phyloP scores from a whole-genome alignment of 2,329 filamentous ascomycete species.

The Bertia moriformis region DNA sequence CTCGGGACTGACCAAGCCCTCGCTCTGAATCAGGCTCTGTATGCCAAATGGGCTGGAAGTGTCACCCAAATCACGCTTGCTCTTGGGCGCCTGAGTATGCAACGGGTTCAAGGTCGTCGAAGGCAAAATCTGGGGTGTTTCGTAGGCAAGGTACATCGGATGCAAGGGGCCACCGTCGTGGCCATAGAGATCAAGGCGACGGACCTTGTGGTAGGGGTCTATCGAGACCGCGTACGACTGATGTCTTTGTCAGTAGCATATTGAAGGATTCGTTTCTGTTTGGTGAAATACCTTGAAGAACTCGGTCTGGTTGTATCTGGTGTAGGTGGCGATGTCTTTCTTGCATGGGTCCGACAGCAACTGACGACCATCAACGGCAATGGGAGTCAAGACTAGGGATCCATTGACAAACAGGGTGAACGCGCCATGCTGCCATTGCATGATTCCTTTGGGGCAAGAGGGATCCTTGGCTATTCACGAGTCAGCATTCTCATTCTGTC shows the following conservation, averaged over 20 bases:
- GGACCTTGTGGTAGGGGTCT: not conserved
- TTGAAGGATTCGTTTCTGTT: not conserved
- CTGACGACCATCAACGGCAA: conserved; percentile 53
- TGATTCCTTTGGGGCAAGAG: conserved; percentile 45
- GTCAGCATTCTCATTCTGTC: too few species aligned
- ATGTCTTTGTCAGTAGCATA: not conserved
- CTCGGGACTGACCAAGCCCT: conserved; percentile 20
- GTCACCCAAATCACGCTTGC: too few species aligned
- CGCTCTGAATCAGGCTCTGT: too few species aligned
- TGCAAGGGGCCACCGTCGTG: not conserved
- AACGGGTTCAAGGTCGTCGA: not conserved
- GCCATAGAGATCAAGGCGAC: not conserved
- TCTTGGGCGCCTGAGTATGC: conserved; percentile 6
- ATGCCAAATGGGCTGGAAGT: conserved; percentile 9
- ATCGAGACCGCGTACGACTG: not conserved
- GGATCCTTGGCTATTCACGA: conserved; percentile 37
- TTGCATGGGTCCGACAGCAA: conserved; percentile 49
- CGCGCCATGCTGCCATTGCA: conserved; percentile 62
- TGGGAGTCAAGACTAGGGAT: conserved; percentile 41
- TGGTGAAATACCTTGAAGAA: conserved; percentile 34
- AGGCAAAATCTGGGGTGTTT: not conserved
- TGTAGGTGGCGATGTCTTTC: conserved; percentile 38
- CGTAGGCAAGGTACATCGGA: not conserved
- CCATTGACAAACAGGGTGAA: conserved; percentile 41
- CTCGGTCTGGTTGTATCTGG: conserved; percentile 52